Percentiles rank a stretch among this genome's conserved stretches.
Conservation (phyloP, 352 stramenopile species). For the Globisporangium recalcitrans region DNA sequence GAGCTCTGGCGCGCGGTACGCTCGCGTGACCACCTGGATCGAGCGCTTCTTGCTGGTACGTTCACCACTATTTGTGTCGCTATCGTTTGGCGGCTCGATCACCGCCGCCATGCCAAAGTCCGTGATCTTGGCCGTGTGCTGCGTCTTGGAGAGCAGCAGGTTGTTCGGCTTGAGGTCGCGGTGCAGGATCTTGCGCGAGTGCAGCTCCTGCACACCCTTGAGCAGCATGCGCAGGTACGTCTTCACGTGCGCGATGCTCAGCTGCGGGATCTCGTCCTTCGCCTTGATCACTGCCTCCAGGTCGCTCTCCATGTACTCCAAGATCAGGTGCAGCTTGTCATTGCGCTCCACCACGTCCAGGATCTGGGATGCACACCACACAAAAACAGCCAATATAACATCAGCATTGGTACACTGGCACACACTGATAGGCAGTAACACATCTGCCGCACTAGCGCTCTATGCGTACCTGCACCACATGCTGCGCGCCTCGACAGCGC, state of each 20-base stretch:
- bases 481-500: conserved; percentile 33
- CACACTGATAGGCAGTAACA: not conserved
- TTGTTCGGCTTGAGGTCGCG: conserved; percentile 85
- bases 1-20: conserved; percentile 69
- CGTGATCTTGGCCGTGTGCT: conserved; percentile 58
- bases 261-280: conserved; percentile 27
- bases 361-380: conserved; percentile 22
- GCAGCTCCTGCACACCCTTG: conserved; percentile 51
- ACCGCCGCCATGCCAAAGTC: conserved; percentile 78
- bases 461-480: conserved; percentile 55
- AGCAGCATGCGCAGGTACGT: conserved; percentile 67
- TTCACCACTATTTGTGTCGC: conserved; percentile 6
- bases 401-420: not conserved
- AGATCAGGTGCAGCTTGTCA: conserved; percentile 63
- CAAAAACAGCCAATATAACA: not conserved
- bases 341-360: conserved; percentile 51
- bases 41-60: conserved; percentile 30
- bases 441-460: not conserved
- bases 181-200: conserved; percentile 54
- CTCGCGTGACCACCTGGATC: conserved; percentile 69
- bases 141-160: conserved; percentile 44
- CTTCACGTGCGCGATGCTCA: conserved; percentile 57
- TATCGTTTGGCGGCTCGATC: conserved; percentile 17
- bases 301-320: conserved; percentile 81
- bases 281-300: conserved; percentile 54